phyloP scores from a whole-genome alignment of 2,329 filamentous ascomycete genomes.

The Daldinia sp. region DNA sequence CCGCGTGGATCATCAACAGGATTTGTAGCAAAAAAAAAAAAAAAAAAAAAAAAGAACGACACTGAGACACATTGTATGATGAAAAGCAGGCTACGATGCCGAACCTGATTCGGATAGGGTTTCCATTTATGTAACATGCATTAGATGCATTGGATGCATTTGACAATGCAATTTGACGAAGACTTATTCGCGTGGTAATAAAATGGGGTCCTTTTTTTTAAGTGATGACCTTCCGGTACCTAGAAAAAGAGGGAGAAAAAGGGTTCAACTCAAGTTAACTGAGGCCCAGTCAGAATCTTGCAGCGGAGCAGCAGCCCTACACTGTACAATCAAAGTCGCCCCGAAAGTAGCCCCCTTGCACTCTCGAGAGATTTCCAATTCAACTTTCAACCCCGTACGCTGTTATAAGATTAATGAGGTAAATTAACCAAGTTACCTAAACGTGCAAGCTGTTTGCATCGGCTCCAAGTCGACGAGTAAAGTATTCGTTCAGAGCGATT shows the following conservation, averaged over 20 bases:
- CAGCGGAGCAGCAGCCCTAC: slow-evolving; percentile 35
- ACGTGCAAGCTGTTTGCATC: neutral
- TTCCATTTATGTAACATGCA: slow-evolving; percentile 2
- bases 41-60: slow-evolving; percentile 11
- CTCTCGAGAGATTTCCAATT: slow-evolving; percentile 22
- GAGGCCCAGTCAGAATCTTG: slow-evolving; percentile 26
- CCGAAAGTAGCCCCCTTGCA: slow-evolving; percentile 30
- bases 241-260: slow-evolving; percentile 8
- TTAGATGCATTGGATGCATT: slow-evolving; percentile 19
- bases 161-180: slow-evolving; percentile 23
- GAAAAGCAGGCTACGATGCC: slow-evolving; percentile 14
- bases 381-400: slow-evolving; percentile 11
- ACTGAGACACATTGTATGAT: slow-evolving; percentile 26
- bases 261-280: slow-evolving; percentile 10
- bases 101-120: slow-evolving; percentile 25
- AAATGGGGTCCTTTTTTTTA: neutral
- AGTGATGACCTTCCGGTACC: no score
- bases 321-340: slow-evolving; percentile 32
- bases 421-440: neutral
- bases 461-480: neutral
- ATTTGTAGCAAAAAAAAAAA: no score
- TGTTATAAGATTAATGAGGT: neutral
- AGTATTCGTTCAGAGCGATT: neutral
- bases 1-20: slow-evolving; percentile 39
- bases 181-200: slow-evolving; percentile 1